Conservation (phyloP, 495 filamentous ascomycete species). For the Barbatosphaeria neglecta region DNA sequence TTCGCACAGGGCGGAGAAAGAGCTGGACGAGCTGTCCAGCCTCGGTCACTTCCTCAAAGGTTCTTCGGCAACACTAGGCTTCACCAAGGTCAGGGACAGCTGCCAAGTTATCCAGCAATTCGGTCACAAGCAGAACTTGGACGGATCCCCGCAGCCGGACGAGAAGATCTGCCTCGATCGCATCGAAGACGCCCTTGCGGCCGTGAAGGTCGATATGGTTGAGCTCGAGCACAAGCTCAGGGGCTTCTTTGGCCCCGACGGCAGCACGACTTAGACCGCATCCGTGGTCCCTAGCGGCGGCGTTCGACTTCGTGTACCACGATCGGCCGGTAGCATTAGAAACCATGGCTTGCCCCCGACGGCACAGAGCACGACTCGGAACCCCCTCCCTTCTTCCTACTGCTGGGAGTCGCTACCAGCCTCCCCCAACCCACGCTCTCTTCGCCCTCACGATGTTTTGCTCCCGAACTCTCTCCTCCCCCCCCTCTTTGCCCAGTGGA, state of each 20-base stretch:
- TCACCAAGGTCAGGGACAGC: slow-evolving; percentile 81
- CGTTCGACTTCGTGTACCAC: neutral
- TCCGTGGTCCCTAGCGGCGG: neutral
- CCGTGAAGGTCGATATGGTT: slow-evolving; percentile 66
- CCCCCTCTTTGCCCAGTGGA: neutral
- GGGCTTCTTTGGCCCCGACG: slow-evolving; percentile 54
- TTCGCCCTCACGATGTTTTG: neutral
- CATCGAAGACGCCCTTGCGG: slow-evolving; percentile 55
- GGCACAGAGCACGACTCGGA: neutral
- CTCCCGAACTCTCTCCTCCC: neutral
- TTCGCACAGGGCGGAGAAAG: slow-evolving; percentile 40
- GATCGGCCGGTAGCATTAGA: slow-evolving; percentile 3
- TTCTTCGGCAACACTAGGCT: slow-evolving; percentile 90
- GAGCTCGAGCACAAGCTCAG: slow-evolving; percentile 60
- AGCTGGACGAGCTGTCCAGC: slow-evolving; percentile 62
- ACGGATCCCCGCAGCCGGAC: slow-evolving; percentile 54
- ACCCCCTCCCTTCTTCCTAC: too few relatives aligned
- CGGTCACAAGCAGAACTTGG: slow-evolving; percentile 67
- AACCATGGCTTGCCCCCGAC: slow-evolving; percentile 5
- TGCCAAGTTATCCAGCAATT: slow-evolving; percentile 97
- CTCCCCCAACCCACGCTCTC: neutral
- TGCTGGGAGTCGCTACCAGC: neutral
- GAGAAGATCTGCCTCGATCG: slow-evolving; percentile 51
- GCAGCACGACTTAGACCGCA: slow-evolving; percentile 10
- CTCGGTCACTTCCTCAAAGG: slow-evolving; percentile 96